A percentile compares a stretch with the other conserved stretches of the same genome.
Conservation (phyloP, 106 monocot species). For the Chionographis japonica region DNA sequence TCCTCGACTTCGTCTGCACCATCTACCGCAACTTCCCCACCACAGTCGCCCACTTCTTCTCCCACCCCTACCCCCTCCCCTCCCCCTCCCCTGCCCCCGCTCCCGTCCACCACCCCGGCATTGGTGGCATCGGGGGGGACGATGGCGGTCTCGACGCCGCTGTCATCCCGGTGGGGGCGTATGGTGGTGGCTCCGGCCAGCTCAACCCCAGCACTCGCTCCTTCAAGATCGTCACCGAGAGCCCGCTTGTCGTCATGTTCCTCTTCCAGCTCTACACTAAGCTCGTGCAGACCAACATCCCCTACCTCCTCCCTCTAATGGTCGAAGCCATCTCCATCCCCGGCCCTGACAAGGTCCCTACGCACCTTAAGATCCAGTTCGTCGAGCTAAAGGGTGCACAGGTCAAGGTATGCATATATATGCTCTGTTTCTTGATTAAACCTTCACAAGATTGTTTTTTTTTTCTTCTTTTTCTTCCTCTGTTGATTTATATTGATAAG, state of each 20-base stretch:
- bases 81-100: conserved; percentile 6
- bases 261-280: conserved; percentile 93
- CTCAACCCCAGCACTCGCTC: conserved; percentile 88
- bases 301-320: conserved; percentile 81
- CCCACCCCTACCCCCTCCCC: conserved; percentile 12
- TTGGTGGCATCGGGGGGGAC: conserved; percentile 15
- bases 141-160: conserved; percentile 27
- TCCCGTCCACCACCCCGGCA: conserved; percentile 1
- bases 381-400: conserved; percentile 91
- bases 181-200: conserved; percentile 41
- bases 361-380: conserved; percentile 68
- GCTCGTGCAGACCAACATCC: conserved; percentile 97
- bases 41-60: conserved; percentile 76
- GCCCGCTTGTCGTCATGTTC: conserved; percentile 97
- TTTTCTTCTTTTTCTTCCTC: background rate
- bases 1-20: conserved; percentile 77
- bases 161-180: conserved; percentile 4
- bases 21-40: conserved; percentile 81
- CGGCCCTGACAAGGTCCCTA: conserved; percentile 81
- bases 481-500: background rate
- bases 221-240: conserved; percentile 98
- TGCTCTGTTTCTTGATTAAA: background rate
- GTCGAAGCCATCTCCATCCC: conserved; percentile 79
- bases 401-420: conserved; percentile 62
- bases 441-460: background rate